phyloP scores from a whole-genome alignment of 2,329 filamentous ascomycete species.

The Diaporthe velutina region DNA sequence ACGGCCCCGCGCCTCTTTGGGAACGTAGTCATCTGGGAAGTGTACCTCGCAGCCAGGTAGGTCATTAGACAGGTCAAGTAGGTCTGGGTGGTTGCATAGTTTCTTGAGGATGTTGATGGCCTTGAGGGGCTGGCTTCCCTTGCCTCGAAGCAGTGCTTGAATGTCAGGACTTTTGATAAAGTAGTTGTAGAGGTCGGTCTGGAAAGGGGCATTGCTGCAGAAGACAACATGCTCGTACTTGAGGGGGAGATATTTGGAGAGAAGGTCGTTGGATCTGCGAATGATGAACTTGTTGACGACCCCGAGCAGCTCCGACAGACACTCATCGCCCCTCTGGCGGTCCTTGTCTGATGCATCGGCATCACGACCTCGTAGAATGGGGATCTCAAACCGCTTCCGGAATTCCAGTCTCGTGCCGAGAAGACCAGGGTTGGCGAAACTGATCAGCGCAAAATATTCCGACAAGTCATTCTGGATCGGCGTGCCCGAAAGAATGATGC shows the following conservation, averaged over 20 bases:
- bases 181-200: slow-evolving; percentile 93
- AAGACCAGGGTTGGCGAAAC: slow-evolving; percentile 94
- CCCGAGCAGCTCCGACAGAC: slow-evolving; percentile 82
- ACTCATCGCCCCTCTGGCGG: slow-evolving; percentile 84
- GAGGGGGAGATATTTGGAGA: slow-evolving; percentile 96
- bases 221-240: slow-evolving; percentile 99
- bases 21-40: slow-evolving; percentile 89
- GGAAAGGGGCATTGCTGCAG: slow-evolving; percentile 93
- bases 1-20: slow-evolving; percentile 87
- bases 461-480: slow-evolving; percentile 99
- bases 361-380: slow-evolving; percentile 91
- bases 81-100: slow-evolving; percentile 96
- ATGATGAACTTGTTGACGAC: slow-evolving; percentile 99
- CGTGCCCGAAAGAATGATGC: slow-evolving; percentile 95
- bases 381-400: slow-evolving; percentile 92
- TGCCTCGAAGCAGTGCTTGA: slow-evolving; percentile 89
- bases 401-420: slow-evolving; percentile 92
- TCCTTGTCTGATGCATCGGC: slow-evolving; percentile 89
- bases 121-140: slow-evolving; percentile 95
- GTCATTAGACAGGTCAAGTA: slow-evolving; percentile 85
- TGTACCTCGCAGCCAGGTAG: slow-evolving; percentile 86
- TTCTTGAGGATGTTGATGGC: slow-evolving; percentile 98
- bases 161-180: slow-evolving; percentile 98
- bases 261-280: slow-evolving; percentile 94
- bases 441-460: slow-evolving; percentile 95